Percentiles rank a stretch among this genome's conserved stretches.
phyloP scores from a whole-genome alignment of 208 protist genomes.

The Vickermania spadyakhi region DNA sequence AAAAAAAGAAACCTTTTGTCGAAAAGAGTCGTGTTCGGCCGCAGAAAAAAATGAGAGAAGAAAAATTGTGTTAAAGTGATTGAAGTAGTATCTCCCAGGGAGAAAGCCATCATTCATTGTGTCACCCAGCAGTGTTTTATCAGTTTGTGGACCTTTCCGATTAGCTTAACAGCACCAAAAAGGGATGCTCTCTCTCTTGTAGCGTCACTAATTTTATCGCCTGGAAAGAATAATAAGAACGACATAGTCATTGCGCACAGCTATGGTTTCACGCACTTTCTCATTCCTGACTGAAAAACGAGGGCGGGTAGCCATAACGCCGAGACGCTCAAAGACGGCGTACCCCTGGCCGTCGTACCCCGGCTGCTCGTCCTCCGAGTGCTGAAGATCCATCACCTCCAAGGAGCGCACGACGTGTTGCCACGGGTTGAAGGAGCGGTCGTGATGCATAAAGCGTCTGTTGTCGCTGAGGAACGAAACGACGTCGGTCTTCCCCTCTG shows the following conservation, averaged over 20 bases:
- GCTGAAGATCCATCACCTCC: conserved; percentile 12
- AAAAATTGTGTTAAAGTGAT: too few species aligned
- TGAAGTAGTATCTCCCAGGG: too few species aligned
- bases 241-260: conserved; percentile 43
- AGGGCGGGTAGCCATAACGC: conserved; percentile 33
- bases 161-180: too few species aligned
- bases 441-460: conserved; percentile 59
- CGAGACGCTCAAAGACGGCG: conserved; percentile 70
- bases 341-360: conserved; percentile 72
- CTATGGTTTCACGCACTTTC: conserved; percentile 55
- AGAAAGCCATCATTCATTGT: too few species aligned
- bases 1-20: too few species aligned
- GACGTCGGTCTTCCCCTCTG: conserved; percentile 67
- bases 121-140: too few species aligned
- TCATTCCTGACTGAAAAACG: conserved; percentile 30
- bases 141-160: too few species aligned
- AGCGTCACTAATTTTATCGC: too few species aligned
- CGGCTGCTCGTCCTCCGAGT: background rate
- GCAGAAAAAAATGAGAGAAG: too few species aligned
- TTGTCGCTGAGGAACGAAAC: conserved; percentile 69
- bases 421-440: conserved; percentile 53
- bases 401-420: conserved; percentile 62
- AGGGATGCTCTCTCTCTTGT: background rate
- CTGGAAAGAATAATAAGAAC: conserved; percentile 46
- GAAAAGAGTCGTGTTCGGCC: too few species aligned